Evolutionary conservation across 805 yeast species (phyloP).

Genomic region (Grigorovia yakushimaensis): DNA sequence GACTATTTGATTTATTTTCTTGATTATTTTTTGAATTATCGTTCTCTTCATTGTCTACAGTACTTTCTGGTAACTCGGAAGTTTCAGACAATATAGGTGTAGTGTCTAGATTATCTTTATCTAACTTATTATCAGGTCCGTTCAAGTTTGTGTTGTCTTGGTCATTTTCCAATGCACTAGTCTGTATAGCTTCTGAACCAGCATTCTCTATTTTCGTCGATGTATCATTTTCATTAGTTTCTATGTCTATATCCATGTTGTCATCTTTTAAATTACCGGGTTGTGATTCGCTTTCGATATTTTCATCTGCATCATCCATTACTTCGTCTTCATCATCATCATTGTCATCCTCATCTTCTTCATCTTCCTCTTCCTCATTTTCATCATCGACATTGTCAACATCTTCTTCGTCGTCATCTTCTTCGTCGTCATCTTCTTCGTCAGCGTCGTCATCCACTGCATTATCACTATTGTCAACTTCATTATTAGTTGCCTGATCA

Average conservation of each 20-base stretch:
- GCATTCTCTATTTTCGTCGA: too few relatives aligned
- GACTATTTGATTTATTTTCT: slow-evolving; percentile 4
- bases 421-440: slow-evolving; percentile 19
- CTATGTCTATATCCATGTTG: slow-evolving; percentile 15
- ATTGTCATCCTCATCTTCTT: slow-evolving; percentile 7
- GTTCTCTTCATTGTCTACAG: too few relatives aligned
- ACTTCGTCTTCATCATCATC: slow-evolving; percentile 21
- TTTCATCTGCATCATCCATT: slow-evolving; percentile 6
- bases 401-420: slow-evolving; percentile 16
- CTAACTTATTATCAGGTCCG: slow-evolving; percentile 14
- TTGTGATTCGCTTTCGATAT: background rate
- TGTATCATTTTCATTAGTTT: slow-evolving; percentile 15
- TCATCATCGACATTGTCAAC: slow-evolving; percentile 20
- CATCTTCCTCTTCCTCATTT: slow-evolving; percentile 8
- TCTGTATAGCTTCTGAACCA: too few relatives aligned
- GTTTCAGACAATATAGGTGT: too few relatives aligned
- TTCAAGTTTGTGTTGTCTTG: too few relatives aligned
- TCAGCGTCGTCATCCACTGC: slow-evolving; percentile 12
- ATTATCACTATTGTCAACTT: slow-evolving; percentile 8
- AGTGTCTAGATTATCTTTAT: background rate
- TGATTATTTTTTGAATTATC: slow-evolving; percentile 13
- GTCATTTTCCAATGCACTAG: too few relatives aligned
- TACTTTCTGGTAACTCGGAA: background rate
- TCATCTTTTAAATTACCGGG: slow-evolving; percentile 12
- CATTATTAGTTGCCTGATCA: slow-evolving; percentile 15